phyloP scores from a whole-genome alignment of 495 filamentous ascomycete species.

The Aspergillus coremiiformis region DNA sequence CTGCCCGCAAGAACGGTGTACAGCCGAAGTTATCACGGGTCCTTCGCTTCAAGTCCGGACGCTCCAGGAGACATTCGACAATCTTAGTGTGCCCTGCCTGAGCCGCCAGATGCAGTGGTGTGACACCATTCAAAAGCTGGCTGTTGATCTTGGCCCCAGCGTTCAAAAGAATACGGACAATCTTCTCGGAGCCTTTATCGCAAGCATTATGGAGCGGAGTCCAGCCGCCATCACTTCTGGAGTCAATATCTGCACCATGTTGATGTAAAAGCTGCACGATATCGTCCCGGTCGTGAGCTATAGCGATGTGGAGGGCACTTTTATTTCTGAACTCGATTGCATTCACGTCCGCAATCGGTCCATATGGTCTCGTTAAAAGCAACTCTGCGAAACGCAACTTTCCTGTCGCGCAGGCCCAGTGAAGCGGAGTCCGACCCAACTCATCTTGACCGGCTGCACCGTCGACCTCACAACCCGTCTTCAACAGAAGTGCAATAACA shows the following conservation, averaged over 20 bases:
- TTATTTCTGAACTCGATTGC: conserved; percentile 51
- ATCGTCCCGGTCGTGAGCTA: conserved; percentile 44
- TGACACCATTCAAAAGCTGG: conserved; percentile 50
- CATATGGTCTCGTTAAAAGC: conserved; percentile 40
- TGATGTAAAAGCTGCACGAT: conserved; percentile 50
- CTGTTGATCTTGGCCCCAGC: conserved; percentile 50
- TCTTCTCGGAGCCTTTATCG: conserved; percentile 44
- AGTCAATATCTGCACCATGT: conserved; percentile 46
- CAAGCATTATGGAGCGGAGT: conserved; percentile 59
- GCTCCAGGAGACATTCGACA: conserved; percentile 46
- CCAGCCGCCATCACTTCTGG: conserved; percentile 55
- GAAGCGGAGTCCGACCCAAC: conserved; percentile 50
- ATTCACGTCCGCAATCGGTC: conserved; percentile 40
- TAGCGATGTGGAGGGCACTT: conserved; percentile 54
- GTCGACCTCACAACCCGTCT: conserved; percentile 38
- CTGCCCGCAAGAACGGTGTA: conserved; percentile 53
- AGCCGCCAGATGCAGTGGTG: conserved; percentile 56
- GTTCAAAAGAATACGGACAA: conserved; percentile 43
- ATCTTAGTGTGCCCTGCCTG: conserved; percentile 52
- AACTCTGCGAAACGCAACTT: conserved; percentile 48
- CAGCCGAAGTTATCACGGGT: conserved; percentile 55
- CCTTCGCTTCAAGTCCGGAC: conserved; percentile 38
- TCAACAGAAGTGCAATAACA: conserved; percentile 39
- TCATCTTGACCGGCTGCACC: conserved; percentile 32
- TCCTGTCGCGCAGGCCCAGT: conserved; percentile 58